Conservation (phyloP, 2,329 filamentous ascomycete genomes). For the Cladosporium sp. region DNA sequence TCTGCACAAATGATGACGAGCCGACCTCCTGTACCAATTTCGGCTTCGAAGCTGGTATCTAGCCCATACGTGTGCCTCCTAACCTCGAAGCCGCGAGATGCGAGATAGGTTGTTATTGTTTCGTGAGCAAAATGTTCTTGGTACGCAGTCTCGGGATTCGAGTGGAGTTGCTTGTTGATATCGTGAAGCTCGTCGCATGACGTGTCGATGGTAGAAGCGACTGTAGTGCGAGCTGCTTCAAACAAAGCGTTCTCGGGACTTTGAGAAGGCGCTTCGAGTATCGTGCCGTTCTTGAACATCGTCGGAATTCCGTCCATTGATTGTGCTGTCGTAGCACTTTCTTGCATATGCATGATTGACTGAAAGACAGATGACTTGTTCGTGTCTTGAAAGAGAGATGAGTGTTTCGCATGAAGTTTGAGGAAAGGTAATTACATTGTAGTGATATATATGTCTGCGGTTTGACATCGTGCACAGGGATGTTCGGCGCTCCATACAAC, state of each 20-base stretch:
- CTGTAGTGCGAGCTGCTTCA: not conserved
- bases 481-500: not conserved
- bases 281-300: not conserved
- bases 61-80: conserved; percentile 42
- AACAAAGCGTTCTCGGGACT: not conserved
- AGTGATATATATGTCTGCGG: too few species aligned
- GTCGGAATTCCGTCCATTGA: not conserved
- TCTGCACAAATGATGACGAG: conserved; percentile 44
- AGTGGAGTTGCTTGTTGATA: not conserved
- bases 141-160: conserved; percentile 47
- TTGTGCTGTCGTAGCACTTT: not conserved
- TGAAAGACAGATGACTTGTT: too few species aligned
- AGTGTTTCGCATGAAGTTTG: too few species aligned
- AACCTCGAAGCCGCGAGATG: conserved; percentile 19
- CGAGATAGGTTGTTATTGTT: conserved; percentile 47
- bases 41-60: conserved; percentile 51
- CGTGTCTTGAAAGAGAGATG: too few species aligned
- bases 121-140: conserved; percentile 49
- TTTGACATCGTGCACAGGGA: too few species aligned
- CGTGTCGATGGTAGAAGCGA: not conserved
- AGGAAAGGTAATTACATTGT: too few species aligned
- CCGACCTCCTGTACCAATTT: conserved; percentile 38
- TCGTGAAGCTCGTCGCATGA: not conserved
- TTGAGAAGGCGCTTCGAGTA: not conserved
- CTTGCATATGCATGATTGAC: not conserved